These are phyloP conservation scores for Colletotrichum horii DNA, from an alignment of 2,329 filamentous ascomycete genomes.

Conservation along the genomic window DNA sequence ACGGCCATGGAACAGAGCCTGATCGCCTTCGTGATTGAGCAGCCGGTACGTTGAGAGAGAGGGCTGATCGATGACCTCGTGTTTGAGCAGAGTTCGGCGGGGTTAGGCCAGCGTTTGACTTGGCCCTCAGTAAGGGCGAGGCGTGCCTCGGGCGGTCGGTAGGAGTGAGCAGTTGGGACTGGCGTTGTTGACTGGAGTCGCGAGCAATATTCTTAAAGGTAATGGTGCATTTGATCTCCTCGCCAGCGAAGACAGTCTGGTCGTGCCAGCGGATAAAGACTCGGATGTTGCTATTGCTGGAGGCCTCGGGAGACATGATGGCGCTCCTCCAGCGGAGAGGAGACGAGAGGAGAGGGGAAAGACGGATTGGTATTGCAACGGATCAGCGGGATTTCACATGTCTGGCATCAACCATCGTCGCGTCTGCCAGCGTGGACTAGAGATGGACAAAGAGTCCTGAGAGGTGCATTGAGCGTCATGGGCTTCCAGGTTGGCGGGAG, in stretches of 20 bases:
- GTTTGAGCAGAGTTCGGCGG: conserved; percentile 45
- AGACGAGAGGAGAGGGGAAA: background rate
- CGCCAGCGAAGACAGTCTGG: conserved; percentile 93
- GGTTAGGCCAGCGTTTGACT: conserved; percentile 48
- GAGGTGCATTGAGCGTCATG: conserved; percentile 20
- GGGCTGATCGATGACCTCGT: conserved; percentile 69
- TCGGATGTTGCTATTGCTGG: conserved; percentile 81
- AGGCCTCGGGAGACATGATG: conserved; percentile 55
- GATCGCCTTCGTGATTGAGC: conserved; percentile 48
- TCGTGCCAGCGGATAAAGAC: conserved; percentile 96
- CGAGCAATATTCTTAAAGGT: conserved; percentile 88
- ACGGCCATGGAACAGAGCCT: conserved; percentile 53
- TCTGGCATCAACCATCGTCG: conserved; percentile 19
- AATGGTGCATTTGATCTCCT: conserved; percentile 94
- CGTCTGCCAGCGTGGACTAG: background rate
- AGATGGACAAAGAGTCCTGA: conserved; percentile 19
- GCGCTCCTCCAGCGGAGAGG: conserved; percentile 20
- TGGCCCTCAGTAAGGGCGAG: conserved; percentile 50
- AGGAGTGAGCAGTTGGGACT: conserved; percentile 24
- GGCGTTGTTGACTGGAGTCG: conserved; percentile 38
- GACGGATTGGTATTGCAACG: background rate
- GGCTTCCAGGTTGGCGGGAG: conserved; percentile 17
- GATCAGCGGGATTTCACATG: conserved; percentile 17
- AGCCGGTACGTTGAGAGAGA: conserved; percentile 66
- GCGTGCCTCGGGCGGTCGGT: conserved; percentile 27